phyloP scores from a whole-genome alignment of 192 early-diverging fungal genomes.

The Gorgonomyces haynaldii region DNA sequence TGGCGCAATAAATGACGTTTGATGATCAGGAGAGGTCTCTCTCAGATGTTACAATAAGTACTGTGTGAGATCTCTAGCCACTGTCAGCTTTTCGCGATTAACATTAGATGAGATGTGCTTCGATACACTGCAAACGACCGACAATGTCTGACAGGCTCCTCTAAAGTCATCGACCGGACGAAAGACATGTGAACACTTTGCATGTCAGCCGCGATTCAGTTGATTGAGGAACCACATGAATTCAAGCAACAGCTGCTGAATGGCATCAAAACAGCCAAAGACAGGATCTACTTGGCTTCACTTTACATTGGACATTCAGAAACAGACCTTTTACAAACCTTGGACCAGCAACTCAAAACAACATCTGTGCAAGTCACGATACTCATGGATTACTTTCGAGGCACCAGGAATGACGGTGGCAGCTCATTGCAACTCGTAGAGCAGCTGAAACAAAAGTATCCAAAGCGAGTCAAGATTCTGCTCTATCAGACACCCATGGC shows the following conservation, averaged over 20 bases:
- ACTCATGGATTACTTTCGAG: conserved; percentile 81
- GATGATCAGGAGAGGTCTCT: too few species aligned
- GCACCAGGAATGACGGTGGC: conserved; percentile 49
- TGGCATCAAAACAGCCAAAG: conserved; percentile 57
- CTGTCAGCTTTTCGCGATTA: too few species aligned
- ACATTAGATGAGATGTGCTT: too few species aligned
- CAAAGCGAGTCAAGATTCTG: conserved; percentile 50
- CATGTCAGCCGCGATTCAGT: neutral
- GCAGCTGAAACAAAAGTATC: conserved; percentile 53
- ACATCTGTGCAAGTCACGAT: conserved; percentile 50
- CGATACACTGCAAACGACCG: too few species aligned
- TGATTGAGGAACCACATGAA: neutral
- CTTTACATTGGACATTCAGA: conserved; percentile 83
- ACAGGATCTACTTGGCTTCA: conserved; percentile 70
- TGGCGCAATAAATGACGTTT: too few species aligned
- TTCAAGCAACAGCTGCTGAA: conserved; percentile 19
- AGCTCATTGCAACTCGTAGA: conserved; percentile 49
- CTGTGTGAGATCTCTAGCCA: too few species aligned
- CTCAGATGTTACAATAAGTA: too few species aligned
- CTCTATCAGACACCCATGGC: conserved; percentile 84
- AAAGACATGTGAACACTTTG: too few species aligned
- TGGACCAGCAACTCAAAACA: conserved; percentile 37
- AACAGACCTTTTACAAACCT: conserved; percentile 51
- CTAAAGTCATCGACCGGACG: too few species aligned
- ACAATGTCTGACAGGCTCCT: too few species aligned